Evolutionary conservation across 768 basidiomycete species (phyloP).

Genomic region (Mycena capillaripes): DNA sequence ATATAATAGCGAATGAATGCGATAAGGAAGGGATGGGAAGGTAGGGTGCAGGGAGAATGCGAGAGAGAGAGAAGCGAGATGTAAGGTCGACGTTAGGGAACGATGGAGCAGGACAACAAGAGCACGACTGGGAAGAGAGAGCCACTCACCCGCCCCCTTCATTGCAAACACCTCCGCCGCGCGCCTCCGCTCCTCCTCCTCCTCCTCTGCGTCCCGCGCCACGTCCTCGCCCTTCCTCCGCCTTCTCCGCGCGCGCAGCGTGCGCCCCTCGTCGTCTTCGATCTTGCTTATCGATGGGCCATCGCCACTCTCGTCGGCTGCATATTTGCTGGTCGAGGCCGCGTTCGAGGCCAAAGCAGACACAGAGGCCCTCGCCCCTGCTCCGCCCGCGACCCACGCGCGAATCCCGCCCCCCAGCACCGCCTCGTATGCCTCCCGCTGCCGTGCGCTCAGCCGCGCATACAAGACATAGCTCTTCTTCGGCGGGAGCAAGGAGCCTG

Average conservation of each 20-base stretch:
- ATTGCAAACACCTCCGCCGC: constrained; percentile 67
- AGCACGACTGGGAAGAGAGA: no score
- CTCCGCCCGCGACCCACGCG: constrained; percentile 63
- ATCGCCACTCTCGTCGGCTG: not conserved
- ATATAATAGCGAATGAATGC: no score
- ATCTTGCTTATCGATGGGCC: constrained; percentile 28
- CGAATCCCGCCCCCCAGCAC: constrained; percentile 82
- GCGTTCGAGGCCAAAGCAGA: constrained; percentile 22
- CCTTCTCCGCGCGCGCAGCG: constrained; percentile 54
- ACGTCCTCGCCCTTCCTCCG: constrained; percentile 44
- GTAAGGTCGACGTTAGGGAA: no score
- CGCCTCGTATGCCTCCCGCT: constrained; percentile 88
- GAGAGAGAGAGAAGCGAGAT: not conserved
- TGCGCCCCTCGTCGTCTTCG: constrained; percentile 40
- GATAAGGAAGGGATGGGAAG: not conserved
- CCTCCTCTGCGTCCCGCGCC: constrained; percentile 37
- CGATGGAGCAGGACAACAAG: no score
- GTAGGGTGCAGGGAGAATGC: not conserved
- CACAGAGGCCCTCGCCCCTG: constrained; percentile 49
- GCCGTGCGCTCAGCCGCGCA: constrained; percentile 86
- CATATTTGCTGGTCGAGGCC: no score
- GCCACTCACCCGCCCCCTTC: constrained; percentile 68
- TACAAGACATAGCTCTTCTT: constrained; percentile 97
- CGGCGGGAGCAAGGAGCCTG: constrained; percentile 78
- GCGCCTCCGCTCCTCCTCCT: constrained; percentile 54